Evolutionary conservation across 2,329 filamentous ascomycete genomes (phyloP).

Genomic region (Calonectria pseudoreteaudii): DNA sequence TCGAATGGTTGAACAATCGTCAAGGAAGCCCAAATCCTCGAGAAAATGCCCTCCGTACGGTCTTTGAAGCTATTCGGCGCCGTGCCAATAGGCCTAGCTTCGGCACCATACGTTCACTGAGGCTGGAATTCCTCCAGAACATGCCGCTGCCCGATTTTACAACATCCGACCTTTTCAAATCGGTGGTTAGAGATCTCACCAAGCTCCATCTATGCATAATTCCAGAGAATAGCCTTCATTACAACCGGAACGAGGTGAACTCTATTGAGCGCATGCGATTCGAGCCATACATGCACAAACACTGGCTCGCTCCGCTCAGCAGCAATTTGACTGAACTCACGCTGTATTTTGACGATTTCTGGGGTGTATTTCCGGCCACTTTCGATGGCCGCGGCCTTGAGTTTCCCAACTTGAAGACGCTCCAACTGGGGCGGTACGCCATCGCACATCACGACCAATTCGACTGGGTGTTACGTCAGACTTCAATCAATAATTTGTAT

Average conservation of each 20-base stretch:
- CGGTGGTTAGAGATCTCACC: slow-evolving; percentile 25
- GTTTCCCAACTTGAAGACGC: slow-evolving; percentile 36
- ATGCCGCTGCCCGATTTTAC: slow-evolving; percentile 25
- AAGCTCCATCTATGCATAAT: slow-evolving; percentile 26
- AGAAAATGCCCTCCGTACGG: neutral
- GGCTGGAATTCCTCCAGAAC: slow-evolving; percentile 31
- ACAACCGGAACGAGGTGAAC: slow-evolving; percentile 28
- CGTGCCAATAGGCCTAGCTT: neutral
- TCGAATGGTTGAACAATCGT: neutral
- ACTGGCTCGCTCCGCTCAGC: slow-evolving; percentile 32
- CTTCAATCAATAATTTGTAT: slow-evolving; percentile 21
- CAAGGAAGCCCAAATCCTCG: neutral
- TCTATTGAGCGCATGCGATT: slow-evolving; percentile 31
- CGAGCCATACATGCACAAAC: slow-evolving; percentile 35
- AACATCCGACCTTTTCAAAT: slow-evolving; percentile 9
- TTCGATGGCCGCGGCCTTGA: slow-evolving; percentile 37
- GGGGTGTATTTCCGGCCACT: slow-evolving; percentile 35
- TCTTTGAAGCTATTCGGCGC: neutral
- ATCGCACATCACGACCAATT: slow-evolving; percentile 40
- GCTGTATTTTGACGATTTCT: slow-evolving; percentile 33
- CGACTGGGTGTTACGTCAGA: slow-evolving; percentile 40
- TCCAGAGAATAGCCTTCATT: slow-evolving; percentile 20
- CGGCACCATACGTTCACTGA: neutral
- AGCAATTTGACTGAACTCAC: slow-evolving; percentile 35
- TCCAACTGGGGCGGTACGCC: slow-evolving; percentile 32